Conservation (phyloP, 805 yeast genomes). For the Hanseniaspora pseudoguilliermondii region DNA sequence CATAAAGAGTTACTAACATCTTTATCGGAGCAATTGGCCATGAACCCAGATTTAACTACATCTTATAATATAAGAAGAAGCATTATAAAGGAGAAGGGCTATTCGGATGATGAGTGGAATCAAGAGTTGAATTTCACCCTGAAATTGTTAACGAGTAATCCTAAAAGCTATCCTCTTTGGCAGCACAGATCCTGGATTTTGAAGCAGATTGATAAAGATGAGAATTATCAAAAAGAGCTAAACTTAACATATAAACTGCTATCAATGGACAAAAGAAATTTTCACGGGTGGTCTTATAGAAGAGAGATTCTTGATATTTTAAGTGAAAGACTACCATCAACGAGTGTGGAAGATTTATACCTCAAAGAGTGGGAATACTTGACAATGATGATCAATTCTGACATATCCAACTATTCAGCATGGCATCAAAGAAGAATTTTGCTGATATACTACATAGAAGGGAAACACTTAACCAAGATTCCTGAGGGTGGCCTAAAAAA, state of each 20-base stretch:
- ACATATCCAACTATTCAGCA: constrained; percentile 88
- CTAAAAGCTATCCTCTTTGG: constrained; percentile 97
- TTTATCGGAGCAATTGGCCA: constrained; percentile 27
- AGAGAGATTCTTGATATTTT: constrained; percentile 37
- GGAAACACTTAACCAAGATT: constrained; percentile 16
- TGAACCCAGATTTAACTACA: constrained; percentile 81
- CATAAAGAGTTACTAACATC: constrained; percentile 22
- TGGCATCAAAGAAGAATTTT: constrained; percentile 82
- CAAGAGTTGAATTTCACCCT: constrained; percentile 53
- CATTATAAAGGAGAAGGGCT: constrained; percentile 34
- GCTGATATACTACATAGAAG: constrained; percentile 36
- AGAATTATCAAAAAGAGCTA: constrained; percentile 62
- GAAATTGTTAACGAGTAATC: constrained; percentile 46
- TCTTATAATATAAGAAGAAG: constrained; percentile 84
- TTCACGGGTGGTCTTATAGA: constrained; percentile 92
- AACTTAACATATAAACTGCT: constrained; percentile 55
- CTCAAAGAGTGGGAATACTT: constrained; percentile 61
- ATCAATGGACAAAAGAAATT: constrained; percentile 67
- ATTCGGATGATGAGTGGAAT: constrained; percentile 21
- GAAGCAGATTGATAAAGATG: constrained; percentile 31
- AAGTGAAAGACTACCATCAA: constrained; percentile 28
- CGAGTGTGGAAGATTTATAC: constrained; percentile 24
- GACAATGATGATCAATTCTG: constrained; percentile 59
- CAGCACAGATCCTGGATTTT: constrained; percentile 80
- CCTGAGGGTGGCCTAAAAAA: constrained; percentile 19